Conservation (phyloP, 495 filamentous ascomycete species). For the Trichoderma parareesei region DNA sequence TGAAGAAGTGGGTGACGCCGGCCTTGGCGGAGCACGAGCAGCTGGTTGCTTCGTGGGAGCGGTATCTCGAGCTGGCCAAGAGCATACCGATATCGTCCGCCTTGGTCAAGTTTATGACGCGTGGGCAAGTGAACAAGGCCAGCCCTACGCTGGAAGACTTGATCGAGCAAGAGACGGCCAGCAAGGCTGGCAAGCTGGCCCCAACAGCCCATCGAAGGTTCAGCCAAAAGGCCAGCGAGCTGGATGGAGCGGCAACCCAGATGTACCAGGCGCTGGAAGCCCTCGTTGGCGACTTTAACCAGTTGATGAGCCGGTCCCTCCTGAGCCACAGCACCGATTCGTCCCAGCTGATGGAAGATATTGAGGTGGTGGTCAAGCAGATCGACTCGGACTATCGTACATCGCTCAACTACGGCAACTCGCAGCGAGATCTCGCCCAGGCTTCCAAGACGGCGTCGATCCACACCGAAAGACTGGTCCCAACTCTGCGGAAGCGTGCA, state of each 20-base stretch:
- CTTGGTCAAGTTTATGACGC: slow-evolving; percentile 48
- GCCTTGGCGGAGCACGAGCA: slow-evolving; percentile 61
- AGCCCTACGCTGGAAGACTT: slow-evolving; percentile 60
- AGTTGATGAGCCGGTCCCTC: slow-evolving; percentile 36
- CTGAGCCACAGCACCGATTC: slow-evolving; percentile 34
- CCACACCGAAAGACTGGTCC: slow-evolving; percentile 83
- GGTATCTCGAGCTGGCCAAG: slow-evolving; percentile 52
- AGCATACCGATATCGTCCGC: slow-evolving; percentile 46
- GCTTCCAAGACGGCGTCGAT: slow-evolving; percentile 78
- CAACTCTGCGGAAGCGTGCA: slow-evolving; percentile 61
- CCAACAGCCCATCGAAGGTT: slow-evolving; percentile 38
- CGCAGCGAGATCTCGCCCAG: slow-evolving; percentile 63
- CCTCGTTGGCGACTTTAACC: slow-evolving; percentile 41
- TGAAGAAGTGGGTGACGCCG: slow-evolving; percentile 63
- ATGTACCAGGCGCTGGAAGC: slow-evolving; percentile 39
- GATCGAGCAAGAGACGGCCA: slow-evolving; percentile 57
- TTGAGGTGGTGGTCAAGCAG: slow-evolving; percentile 76
- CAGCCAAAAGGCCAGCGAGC: slow-evolving; percentile 34
- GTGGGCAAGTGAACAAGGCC: slow-evolving; percentile 33
- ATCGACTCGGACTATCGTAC: slow-evolving; percentile 81
- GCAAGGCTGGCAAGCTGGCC: slow-evolving; percentile 50
- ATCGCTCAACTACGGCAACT: slow-evolving; percentile 58
- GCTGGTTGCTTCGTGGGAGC: slow-evolving; percentile 60
- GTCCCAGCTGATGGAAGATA: slow-evolving; percentile 63
- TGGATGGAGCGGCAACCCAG: slow-evolving; percentile 37